Base-by-base conservation (phyloP, 768 basidiomycete genomes). In the Serendipita sp. region DNA sequence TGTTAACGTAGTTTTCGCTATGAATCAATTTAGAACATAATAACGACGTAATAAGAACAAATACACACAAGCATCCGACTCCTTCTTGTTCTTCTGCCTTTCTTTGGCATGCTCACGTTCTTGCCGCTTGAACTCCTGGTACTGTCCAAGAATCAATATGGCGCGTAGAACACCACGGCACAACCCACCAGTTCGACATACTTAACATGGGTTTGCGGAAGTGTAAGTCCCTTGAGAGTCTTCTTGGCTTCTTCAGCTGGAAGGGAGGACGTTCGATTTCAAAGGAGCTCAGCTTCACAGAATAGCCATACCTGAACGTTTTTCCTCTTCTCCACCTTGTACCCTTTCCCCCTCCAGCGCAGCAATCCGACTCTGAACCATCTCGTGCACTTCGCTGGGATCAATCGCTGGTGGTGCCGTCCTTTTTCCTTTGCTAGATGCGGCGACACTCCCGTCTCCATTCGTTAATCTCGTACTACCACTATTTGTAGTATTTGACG, bases 41-140 rank as follows among this genome's bases (percentile, higher is more conserved):
- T 69, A 62, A n/a, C 16, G 30, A 7, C 8, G n/a, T 5, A n/a
- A 51, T 7, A 41, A 60, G 58, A 7, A 65, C 54, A 3, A 15
- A 16, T 8, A 73, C 76, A 51, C 64, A 89, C 89, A 88, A 68
- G 88, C 83, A 75, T 92, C 91, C 76, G 92, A 92, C 78, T 93
- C 91, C 76, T 92, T 92, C 58, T 82, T 78, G 35, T 92, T 78
- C 71, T 92, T 92, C 77, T 92, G 90, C 74, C 89, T 92, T 78
- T 92, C 91, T 75, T 89, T 92, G 45, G 89, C 85, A 70, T 92
- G 87, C 71, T 92, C 90, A 68, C 91, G 82, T 74, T 93, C 91
- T 71, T 89, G 74, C 63, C 88, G 81, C 73, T 92, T 92, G 73
- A 90, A 77, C 74, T 92, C 90, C 70, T 89, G 88, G 74, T 92